Percentiles rank a stretch among this genome's conserved stretches.
These are phyloP conservation scores for Barnettozyma pratensis DNA, from an alignment of 805 yeast species.

Conservation along the genomic window DNA sequence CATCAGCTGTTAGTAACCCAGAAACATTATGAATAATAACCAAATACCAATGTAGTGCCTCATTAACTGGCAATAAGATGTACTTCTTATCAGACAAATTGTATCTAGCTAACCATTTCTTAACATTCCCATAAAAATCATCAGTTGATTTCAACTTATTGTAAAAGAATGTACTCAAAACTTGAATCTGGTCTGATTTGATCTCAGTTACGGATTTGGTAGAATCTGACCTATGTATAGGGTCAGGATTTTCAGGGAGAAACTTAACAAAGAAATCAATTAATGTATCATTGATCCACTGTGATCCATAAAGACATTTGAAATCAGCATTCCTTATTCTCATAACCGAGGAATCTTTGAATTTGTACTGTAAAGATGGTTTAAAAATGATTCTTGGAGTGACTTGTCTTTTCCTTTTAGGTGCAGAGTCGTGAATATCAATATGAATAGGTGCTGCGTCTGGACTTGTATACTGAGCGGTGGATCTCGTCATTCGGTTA, in stretches of 20 bases:
- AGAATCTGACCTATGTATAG: not conserved
- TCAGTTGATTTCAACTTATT: constrained; percentile 48
- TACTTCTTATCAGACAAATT: constrained; percentile 55
- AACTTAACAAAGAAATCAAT: constrained; percentile 78
- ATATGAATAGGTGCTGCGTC: not conserved
- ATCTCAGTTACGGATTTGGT: constrained; percentile 21
- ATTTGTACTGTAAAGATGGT: constrained; percentile 44
- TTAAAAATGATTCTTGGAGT: constrained; percentile 16
- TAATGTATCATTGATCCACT: constrained; percentile 86
- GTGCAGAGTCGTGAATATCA: not conserved
- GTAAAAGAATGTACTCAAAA: constrained; percentile 83
- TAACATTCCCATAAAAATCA: constrained; percentile 55
- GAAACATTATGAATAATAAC: constrained; percentile 60
- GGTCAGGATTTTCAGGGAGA: constrained; percentile 35
- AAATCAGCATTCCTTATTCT: constrained; percentile 67
- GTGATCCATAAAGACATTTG: constrained; percentile 69
- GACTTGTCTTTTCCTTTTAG: constrained; percentile 6
- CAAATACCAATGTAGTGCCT: constrained; percentile 82
- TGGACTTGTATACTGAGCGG: not conserved
- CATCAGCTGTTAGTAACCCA: constrained; percentile 17
- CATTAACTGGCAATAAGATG: constrained; percentile 78
- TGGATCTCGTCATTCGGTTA: not conserved
- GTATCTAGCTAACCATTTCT: constrained; percentile 72
- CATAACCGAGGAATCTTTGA: constrained; percentile 49
- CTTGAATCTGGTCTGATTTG: constrained; percentile 35